phyloP scores from a whole-genome alignment of 2,329 filamentous ascomycete genomes.

The Calonectria leucothoes region DNA sequence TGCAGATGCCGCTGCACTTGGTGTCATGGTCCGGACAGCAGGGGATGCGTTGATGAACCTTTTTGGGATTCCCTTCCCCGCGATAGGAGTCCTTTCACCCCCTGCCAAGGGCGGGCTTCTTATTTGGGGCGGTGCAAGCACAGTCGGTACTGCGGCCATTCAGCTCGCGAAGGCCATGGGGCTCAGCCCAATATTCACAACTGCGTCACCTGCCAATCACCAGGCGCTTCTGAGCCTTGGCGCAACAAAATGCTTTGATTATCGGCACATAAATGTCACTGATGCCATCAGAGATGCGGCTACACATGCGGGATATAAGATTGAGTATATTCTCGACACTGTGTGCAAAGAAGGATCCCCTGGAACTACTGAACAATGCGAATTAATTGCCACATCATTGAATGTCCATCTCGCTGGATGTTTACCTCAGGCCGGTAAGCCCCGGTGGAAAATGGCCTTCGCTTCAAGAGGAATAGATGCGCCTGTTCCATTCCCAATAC shows the following conservation, averaged over 20 bases:
- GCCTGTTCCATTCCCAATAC: background rate
- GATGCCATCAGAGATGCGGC: background rate
- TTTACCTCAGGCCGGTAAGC: background rate
- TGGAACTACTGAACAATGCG: background rate
- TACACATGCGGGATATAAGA: background rate
- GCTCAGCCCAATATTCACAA: constrained; percentile 45
- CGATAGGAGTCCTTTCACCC: background rate
- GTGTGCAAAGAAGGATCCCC: background rate
- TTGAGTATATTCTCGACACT: background rate
- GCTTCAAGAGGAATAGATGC: background rate
- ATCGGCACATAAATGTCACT: constrained; percentile 21
- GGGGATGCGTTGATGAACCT: constrained; percentile 13
- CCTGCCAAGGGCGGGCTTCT: constrained; percentile 23
- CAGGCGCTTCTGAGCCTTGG: constrained; percentile 45
- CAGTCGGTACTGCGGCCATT: constrained; percentile 49
- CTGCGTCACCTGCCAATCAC: constrained; percentile 46
- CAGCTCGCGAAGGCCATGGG: constrained; percentile 49
- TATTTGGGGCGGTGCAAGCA: constrained; percentile 51
- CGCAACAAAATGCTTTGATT: constrained; percentile 50
- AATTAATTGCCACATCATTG: background rate
- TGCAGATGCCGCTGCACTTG: background rate
- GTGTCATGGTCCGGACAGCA: background rate
- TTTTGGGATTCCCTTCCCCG: background rate
- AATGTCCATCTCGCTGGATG: background rate
- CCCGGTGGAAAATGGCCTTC: background rate